phyloP scores from a whole-genome alignment of 106 monocot genomes.

The Allium sativum region DNA sequence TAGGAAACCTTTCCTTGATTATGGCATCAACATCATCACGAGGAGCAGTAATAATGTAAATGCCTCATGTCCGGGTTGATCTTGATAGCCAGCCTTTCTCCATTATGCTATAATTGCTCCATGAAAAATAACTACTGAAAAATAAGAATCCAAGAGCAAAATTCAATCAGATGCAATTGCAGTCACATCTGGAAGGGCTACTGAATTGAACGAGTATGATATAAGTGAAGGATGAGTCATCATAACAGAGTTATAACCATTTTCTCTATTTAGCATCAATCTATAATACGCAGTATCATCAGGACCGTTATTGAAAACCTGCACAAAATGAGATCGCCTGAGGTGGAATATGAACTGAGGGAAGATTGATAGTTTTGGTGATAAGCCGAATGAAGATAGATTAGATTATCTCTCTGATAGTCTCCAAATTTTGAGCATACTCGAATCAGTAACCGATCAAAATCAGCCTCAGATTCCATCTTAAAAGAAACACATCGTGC shows the following conservation, averaged over 20 bases:
- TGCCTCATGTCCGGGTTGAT: conserved; percentile 79
- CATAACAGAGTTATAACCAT: conserved; percentile 75
- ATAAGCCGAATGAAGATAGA: conserved; percentile 81
- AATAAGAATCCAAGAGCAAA: conserved; percentile 85
- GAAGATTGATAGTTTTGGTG: conserved; percentile 86
- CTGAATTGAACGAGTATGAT: conserved; percentile 81
- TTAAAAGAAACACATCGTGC: conserved; percentile 86
- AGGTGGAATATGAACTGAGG: conserved; percentile 94
- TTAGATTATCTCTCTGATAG: conserved; percentile 84
- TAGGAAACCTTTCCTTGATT: no score
- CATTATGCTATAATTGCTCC: conserved; percentile 85
- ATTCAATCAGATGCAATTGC: conserved; percentile 83
- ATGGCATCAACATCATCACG: no score
- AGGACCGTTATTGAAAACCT: conserved; percentile 92
- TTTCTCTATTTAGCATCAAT: conserved; percentile 83
- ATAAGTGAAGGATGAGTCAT: conserved; percentile 95
- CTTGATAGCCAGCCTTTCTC: conserved; percentile 92
- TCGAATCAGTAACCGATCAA: conserved; percentile 84
- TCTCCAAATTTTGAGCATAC: conserved; percentile 90
- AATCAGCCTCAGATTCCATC: conserved; percentile 97
- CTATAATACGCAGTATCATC: conserved; percentile 98
- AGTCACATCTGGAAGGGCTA: conserved; percentile 67
- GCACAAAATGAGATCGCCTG: conserved; percentile 97
- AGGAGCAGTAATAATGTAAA: no score
- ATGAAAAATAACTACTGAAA: conserved; percentile 89